Conservation (phyloP, 176 grass and related monocot genomes). For the Triticum urartu region DNA sequence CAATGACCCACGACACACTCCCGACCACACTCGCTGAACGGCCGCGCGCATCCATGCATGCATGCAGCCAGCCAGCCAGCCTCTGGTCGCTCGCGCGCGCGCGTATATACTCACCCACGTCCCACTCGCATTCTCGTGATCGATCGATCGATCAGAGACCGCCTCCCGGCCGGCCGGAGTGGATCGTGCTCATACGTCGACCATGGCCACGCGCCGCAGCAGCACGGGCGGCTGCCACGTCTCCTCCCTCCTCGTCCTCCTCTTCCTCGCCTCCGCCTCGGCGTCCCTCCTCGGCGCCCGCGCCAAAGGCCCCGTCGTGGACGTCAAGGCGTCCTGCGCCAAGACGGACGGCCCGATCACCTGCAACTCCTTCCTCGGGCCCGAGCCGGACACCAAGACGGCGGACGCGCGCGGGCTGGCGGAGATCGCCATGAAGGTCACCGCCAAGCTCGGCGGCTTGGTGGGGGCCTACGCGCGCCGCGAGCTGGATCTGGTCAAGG, state of each 20-base stretch:
- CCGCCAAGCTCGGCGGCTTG: not conserved
- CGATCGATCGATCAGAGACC: not conserved
- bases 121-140: not conserved
- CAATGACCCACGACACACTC: conserved; percentile 22
- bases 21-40: not conserved
- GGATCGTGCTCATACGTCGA: not conserved
- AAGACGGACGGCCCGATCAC: conserved; percentile 28
- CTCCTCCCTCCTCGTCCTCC: not conserved
- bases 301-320: not conserved
- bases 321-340: conserved; percentile 17
- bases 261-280: not conserved
- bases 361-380: not conserved
- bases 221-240: not conserved
- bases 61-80: not conserved
- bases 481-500: conserved; percentile 16
- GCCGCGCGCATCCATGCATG: not conserved
- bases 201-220: not conserved
- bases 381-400: not conserved
- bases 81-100: not conserved
- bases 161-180: not conserved
- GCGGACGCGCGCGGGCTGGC: conserved; percentile 12
- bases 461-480: conserved; percentile 6
- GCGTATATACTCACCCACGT: not conserved
- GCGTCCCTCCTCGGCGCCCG: not conserved
- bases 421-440: conserved; percentile 5